These are phyloP conservation scores for Cinchona pubescens DNA, from an alignment of 257 asterid genomes.

Conservation along the genomic window DNA sequence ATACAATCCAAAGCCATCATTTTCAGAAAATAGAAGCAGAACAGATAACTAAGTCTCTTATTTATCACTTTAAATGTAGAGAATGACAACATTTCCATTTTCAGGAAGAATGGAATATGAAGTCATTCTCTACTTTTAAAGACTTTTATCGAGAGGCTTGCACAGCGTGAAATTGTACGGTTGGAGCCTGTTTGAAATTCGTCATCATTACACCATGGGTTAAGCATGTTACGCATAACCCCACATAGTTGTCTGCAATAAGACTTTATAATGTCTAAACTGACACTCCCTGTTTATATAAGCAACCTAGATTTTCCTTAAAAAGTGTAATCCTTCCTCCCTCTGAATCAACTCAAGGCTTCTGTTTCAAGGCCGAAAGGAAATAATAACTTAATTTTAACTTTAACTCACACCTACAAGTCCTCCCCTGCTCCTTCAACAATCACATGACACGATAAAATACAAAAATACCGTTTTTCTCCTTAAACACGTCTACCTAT, in stretches of 20 bases:
- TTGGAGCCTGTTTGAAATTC: no score
- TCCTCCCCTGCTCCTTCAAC: neutral
- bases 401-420: no score
- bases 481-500: neutral
- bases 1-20: neutral
- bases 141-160: no score
- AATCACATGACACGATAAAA: no score
- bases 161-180: no score
- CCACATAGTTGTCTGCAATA: neutral
- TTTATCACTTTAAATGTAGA: neutral
- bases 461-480: no score
- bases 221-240: neutral
- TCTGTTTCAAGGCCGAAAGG: neutral
- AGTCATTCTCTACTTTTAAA: no score
- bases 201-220: no score
- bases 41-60: neutral
- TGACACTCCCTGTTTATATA: neutral
- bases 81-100: neutral
- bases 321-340: neutral
- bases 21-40: neutral
- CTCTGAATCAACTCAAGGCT: neutral
- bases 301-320: neutral
- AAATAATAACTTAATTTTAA: neutral
- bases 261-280: neutral
- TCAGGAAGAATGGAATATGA: no score